Evolutionary conservation across 2,329 filamentous ascomycete species (phyloP).

Genomic region (Ophiostoma ips): DNA sequence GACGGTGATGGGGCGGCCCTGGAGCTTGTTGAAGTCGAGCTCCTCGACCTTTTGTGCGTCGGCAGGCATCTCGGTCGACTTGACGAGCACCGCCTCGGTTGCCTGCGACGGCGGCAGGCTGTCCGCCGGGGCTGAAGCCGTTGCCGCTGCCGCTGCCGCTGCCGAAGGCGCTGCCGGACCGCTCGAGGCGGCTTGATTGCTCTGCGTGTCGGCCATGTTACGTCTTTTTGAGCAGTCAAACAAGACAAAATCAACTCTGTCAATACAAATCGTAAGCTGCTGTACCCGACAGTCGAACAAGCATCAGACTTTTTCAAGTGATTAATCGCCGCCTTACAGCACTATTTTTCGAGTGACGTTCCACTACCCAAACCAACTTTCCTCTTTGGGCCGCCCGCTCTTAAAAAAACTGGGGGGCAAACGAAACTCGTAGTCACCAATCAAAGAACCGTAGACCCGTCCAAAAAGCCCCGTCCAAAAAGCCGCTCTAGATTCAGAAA

Average conservation of each 20-base stretch:
- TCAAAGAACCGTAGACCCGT: too few relatives aligned
- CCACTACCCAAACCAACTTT: background rate
- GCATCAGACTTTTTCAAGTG: background rate
- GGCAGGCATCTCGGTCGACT: conserved; percentile 68
- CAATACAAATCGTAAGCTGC: too few relatives aligned
- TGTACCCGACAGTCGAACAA: too few relatives aligned
- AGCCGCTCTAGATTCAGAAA: too few relatives aligned
- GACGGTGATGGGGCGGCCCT: conserved; percentile 62
- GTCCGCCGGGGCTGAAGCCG: background rate
- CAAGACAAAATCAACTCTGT: background rate
- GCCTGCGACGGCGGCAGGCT: conserved; percentile 44
- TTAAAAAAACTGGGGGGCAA: background rate
- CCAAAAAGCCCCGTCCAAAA: too few relatives aligned
- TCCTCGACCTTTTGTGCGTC: conserved; percentile 73
- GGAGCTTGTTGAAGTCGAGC: conserved; percentile 79
- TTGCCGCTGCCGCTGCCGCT: background rate
- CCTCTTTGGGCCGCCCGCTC: background rate
- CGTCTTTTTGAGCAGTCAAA: background rate
- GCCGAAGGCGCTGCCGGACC: background rate
- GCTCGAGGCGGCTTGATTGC: background rate
- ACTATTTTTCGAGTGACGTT: background rate
- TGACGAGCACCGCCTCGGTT: conserved; percentile 70
- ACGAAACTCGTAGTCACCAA: too few relatives aligned
- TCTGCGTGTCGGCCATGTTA: background rate
- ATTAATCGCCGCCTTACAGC: background rate